Percentiles rank a stretch among this genome's conserved stretches.
Evolutionary conservation across 2,329 filamentous ascomycete genomes (phyloP).

Genomic region (Xylaria sp.): DNA sequence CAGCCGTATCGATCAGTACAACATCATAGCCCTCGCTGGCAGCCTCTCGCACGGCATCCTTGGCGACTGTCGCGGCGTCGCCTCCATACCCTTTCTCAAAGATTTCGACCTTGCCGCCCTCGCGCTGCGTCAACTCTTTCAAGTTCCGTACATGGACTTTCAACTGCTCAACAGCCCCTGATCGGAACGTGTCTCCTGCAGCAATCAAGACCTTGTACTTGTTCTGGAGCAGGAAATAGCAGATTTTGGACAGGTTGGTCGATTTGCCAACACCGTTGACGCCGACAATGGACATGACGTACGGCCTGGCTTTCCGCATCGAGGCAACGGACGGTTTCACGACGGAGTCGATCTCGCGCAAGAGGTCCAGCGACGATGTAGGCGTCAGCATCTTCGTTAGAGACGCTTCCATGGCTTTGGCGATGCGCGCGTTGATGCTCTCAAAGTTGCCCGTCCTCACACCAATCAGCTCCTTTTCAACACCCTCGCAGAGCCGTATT

Average conservation of each 20-base stretch:
- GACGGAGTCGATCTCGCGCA: conserved; percentile 87
- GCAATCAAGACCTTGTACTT: conserved; percentile 94
- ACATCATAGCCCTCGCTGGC: conserved; percentile 80
- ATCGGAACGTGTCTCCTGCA: conserved; percentile 95
- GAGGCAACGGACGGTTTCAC: conserved; percentile 67
- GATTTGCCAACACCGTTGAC: conserved; percentile 99
- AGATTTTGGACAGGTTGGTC: conserved; percentile 96
- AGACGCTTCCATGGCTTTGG: conserved; percentile 86
- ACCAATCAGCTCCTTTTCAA: conserved; percentile 86
- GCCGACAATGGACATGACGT: conserved; percentile 96
- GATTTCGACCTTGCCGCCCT: conserved; percentile 83
- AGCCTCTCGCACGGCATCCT: conserved; percentile 86
- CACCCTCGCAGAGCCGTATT: conserved; percentile 84
- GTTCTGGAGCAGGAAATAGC: conserved; percentile 96
- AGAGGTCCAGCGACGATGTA: conserved; percentile 88
- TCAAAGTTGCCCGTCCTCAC: conserved; percentile 93
- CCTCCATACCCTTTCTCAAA: conserved; percentile 99
- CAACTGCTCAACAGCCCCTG: conserved; percentile 94
- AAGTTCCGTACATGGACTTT: conserved; percentile 94
- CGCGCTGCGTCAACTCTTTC: conserved; percentile 81
- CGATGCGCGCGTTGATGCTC: conserved; percentile 81
- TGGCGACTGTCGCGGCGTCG: conserved; percentile 92
- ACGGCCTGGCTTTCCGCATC: conserved; percentile 71
- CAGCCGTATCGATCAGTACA: conserved; percentile 95
- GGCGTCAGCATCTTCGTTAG: conserved; percentile 95